phyloP scores from a whole-genome alignment of 805 yeast species.

The Lipomyces sp. region DNA sequence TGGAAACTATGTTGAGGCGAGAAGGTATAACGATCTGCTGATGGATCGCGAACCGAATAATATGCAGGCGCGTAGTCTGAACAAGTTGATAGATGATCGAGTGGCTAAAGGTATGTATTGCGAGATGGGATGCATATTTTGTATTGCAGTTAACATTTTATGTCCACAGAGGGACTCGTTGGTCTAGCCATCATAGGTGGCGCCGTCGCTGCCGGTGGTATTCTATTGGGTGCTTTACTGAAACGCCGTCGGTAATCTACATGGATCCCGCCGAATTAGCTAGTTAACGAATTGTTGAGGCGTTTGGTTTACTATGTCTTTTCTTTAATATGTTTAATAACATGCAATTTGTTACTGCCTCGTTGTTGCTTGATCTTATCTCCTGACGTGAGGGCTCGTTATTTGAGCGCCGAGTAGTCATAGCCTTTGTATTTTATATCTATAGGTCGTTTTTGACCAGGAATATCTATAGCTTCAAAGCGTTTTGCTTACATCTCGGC shows the following conservation, averaged over 20 bases:
- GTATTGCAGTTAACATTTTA: neutral
- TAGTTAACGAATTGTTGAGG: neutral
- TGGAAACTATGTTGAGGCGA: slow-evolving; percentile 84
- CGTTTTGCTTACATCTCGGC: too few species aligned
- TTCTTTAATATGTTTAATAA: neutral
- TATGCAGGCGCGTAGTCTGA: slow-evolving; percentile 71
- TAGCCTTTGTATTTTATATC: neutral
- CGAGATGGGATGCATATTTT: neutral
- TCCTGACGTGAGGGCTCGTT: neutral
- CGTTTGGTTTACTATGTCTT: neutral
- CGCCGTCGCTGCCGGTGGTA: slow-evolving; percentile 81
- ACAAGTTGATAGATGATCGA: slow-evolving; percentile 78
- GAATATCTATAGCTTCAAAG: neutral
- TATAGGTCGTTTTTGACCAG: neutral
- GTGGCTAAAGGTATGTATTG: slow-evolving; percentile 59
- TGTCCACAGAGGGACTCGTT: slow-evolving; percentile 70
- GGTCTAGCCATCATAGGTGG: slow-evolving; percentile 91
- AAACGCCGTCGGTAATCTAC: slow-evolving; percentile 12
- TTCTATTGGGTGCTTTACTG: slow-evolving; percentile 49
- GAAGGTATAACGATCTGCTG: slow-evolving; percentile 80
- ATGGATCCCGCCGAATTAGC: neutral
- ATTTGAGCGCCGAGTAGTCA: neutral
- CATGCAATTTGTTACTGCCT: neutral
- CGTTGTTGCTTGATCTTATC: neutral
- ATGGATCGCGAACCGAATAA: slow-evolving; percentile 83